phyloP scores from a whole-genome alignment of 129 eudicot genomes.

The Solidago caesia region DNA sequence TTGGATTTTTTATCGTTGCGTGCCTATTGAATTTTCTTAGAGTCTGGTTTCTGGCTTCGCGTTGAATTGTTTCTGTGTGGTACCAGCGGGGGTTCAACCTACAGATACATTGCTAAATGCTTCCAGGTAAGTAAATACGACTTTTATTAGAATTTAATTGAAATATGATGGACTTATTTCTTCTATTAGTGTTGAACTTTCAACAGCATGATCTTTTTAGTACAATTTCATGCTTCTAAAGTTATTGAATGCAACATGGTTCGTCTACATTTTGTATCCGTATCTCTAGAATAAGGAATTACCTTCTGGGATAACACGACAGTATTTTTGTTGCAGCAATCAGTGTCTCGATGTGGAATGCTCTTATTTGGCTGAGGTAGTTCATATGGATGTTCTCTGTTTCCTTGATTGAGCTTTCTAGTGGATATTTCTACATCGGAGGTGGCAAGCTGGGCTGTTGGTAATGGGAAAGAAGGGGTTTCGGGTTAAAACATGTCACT shows the following conservation, averaged over 20 bases:
- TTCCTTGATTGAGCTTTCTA: too few species aligned
- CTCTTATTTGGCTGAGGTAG: background rate
- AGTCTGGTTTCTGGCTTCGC: background rate
- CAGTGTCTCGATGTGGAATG: background rate
- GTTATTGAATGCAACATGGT: background rate
- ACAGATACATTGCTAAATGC: constrained; percentile 1
- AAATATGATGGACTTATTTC: background rate
- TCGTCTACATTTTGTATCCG: background rate
- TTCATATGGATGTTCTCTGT: background rate
- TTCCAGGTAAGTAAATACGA: background rate
- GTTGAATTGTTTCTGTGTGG: background rate
- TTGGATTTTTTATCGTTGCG: background rate
- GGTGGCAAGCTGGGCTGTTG: background rate
- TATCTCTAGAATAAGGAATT: background rate
- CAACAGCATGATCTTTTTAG: background rate
- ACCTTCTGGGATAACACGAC: background rate
- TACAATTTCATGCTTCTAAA: background rate
- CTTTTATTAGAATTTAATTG: background rate
- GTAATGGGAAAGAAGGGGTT: background rate
- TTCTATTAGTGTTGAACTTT: background rate
- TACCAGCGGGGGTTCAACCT: background rate
- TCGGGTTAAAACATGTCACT: background rate
- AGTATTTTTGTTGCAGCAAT: background rate
- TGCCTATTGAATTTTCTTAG: constrained; percentile 1
- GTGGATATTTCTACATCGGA: background rate